These are phyloP conservation scores for Ogataea methanolica DNA, from an alignment of 805 yeast genomes.

Conservation along the genomic window DNA sequence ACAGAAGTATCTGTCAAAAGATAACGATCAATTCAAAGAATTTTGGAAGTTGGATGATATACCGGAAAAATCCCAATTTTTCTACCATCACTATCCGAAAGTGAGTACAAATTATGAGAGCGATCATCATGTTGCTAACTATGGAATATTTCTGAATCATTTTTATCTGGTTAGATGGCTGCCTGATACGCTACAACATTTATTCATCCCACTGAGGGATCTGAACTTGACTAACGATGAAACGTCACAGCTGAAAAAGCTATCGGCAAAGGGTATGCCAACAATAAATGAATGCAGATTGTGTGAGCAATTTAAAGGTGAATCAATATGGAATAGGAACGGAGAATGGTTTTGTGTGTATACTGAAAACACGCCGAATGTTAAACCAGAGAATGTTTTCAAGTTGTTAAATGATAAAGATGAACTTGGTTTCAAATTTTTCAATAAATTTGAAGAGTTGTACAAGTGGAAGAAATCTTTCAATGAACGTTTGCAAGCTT, in stretches of 20 bases:
- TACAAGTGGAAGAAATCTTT: slow-evolving; percentile 20
- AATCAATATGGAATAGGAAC: slow-evolving; percentile 24
- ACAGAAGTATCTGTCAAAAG: slow-evolving; percentile 21
- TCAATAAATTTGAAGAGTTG: slow-evolving; percentile 21
- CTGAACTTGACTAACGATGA: slow-evolving; percentile 3
- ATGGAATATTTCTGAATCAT: slow-evolving; percentile 25
- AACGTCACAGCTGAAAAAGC: slow-evolving; percentile 7
- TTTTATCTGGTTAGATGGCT: slow-evolving; percentile 32
- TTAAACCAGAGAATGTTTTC: background rate
- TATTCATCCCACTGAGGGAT: slow-evolving; percentile 27
- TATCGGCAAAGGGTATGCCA: slow-evolving; percentile 28
- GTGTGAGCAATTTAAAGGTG: slow-evolving; percentile 25
- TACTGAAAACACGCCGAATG: background rate
- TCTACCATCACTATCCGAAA: slow-evolving; percentile 30
- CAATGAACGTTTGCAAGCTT: slow-evolving; percentile 6
- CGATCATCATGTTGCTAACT: slow-evolving; percentile 28
- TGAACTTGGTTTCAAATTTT: slow-evolving; percentile 19
- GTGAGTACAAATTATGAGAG: slow-evolving; percentile 28
- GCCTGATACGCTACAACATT: slow-evolving; percentile 21
- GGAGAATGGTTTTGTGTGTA: slow-evolving; percentile 30
- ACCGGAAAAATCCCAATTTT: slow-evolving; percentile 24
- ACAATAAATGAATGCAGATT: slow-evolving; percentile 27
- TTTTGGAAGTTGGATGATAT: slow-evolving; percentile 26
- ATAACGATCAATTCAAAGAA: slow-evolving; percentile 23
- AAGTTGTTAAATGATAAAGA: slow-evolving; percentile 11